Evolutionary conservation across 176 grass and related monocot species (phyloP).

Genomic region (Carex scoparia): DNA sequence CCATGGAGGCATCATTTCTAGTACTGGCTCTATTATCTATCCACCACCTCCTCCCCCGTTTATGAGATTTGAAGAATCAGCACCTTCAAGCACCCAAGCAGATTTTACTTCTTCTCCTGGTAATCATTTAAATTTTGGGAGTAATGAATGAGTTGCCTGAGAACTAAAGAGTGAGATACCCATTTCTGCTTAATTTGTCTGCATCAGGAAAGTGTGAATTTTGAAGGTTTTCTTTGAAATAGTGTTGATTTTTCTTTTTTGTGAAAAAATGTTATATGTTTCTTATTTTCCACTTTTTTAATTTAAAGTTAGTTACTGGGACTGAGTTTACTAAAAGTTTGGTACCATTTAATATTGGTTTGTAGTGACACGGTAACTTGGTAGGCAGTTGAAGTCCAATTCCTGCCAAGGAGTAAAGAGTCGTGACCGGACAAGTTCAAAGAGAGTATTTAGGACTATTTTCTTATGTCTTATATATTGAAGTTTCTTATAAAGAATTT

Average conservation of each 20-base stretch:
- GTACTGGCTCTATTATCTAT: conserved; percentile 1
- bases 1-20: conserved; percentile 1
- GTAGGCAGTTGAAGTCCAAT: not conserved
- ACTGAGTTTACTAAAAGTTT: not conserved
- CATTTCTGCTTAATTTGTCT: not conserved
- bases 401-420: not conserved
- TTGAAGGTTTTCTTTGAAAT: not conserved
- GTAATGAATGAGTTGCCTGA: not conserved
- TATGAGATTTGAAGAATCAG: not conserved
- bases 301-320: not conserved
- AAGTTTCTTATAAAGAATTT: not conserved
- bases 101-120: not conserved
- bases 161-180: not conserved
- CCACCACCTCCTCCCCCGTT: conserved; percentile 7
- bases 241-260: not conserved
- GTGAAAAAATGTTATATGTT: not conserved
- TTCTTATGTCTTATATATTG: not conserved
- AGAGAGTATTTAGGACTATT: not conserved
- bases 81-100: not conserved
- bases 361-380: not conserved
- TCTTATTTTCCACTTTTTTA: not conserved
- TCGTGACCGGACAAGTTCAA: not conserved
- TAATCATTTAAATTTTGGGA: not conserved
- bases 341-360: not conserved
- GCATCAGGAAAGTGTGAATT: not conserved